Evolutionary conservation across 495 filamentous ascomycete species (phyloP), one percentile per base, ranked within the genome.

Genomic region (Sporormia fimetaria): DNA sequence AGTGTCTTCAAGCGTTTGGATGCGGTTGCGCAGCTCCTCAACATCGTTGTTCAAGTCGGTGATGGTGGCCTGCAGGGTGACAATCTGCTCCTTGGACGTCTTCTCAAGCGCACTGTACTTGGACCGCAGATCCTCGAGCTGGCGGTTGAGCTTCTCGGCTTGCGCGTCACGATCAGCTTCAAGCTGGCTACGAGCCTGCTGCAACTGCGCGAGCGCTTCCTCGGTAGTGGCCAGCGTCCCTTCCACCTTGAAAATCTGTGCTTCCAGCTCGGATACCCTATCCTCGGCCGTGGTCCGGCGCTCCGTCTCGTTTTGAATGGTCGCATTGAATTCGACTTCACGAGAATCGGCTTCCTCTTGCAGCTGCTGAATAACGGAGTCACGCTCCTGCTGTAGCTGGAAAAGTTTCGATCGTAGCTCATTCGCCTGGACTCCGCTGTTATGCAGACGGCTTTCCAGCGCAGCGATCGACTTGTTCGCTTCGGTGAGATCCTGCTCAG

Each of bases 381-480:
- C 53, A 33, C 56, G 57, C 32, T 60, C 27, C 30, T 46, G 34
- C 42, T 63, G 60, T 1, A 57, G 18, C 26, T 52, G 32, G 45
- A 60, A 59, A 10, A 61, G 48, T 44, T 60, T 63, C 27, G 49
- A 47, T 20, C 60, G 60, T 14, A 63, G 40, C 33, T 60, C 54
- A 26, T 63, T 63, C 12, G 58, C 58, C 34, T 57, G 44, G 27
- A 55, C 39, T 30, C 60, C 58, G n/a, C 38, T 38, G n/a, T 44
- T 31, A 11, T 55, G 49, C 8, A 63, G 34, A 16, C 48, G 43
- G 7, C 31, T 6, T 4, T 54, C 47, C 7, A 63, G 52, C 17
- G 46, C 35, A 0, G 48, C 42, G 20, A 63, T 42, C 9, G 47
- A 7, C 4, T 37, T 42, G 29, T 57, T 56, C 8, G 42, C 29